Base-by-base conservation (phyloP, 208 protist species). In the Leishmania gerbilli region DNA sequence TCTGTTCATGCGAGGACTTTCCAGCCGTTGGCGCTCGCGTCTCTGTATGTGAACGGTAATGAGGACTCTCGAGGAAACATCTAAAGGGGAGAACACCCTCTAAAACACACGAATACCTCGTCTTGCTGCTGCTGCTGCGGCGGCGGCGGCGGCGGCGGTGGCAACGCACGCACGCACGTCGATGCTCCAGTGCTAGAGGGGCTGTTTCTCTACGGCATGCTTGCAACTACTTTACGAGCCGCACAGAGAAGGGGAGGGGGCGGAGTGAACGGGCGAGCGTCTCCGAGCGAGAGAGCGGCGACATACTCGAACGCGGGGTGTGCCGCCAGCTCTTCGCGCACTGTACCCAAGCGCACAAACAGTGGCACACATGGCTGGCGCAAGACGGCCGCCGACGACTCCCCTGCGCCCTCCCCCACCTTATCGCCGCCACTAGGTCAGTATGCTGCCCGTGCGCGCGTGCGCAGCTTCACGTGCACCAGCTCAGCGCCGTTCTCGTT, bases 401-500 rank as follows among this genome's bases (percentile, higher is more conserved):
- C 58, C 58, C 21, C 42, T 64, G 58, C 58, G 58, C 27, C 58
- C 27, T 31, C 58, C 58, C 27, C 58, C 21, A 34, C 58, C 58
- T 27, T 27, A 64, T 64, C n/a, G 62, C 62, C 13, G 62, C 62
- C 62, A 42, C 42, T 31, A 49, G 3, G 27, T 51, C 45, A 74
- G 24, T 3, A n/a, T 45, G 11, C 68, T 21, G 37, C 13, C 60
- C n/a, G 53, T 27, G n/a, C 11, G 47, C 62, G 74, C 5, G 81
- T 84, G 74, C 81, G 76, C 60, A 84, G 65, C 8, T 71, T 72
- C n/a, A 24, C 6, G 69, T 84, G 64, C 42, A 84, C 81, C 55
- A 80, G 67, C 81, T 84, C 68, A 47, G 77, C 71, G 2, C 76
- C 81, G 21, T 84, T 60, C 24, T 67, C 68, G 53, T 71, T 84